A percentile compares a stretch with the other conserved stretches of the same genome.
Evolutionary conservation across 2,329 filamentous ascomycete genomes (phyloP).

Genomic region (Aspergillus clavatus): DNA sequence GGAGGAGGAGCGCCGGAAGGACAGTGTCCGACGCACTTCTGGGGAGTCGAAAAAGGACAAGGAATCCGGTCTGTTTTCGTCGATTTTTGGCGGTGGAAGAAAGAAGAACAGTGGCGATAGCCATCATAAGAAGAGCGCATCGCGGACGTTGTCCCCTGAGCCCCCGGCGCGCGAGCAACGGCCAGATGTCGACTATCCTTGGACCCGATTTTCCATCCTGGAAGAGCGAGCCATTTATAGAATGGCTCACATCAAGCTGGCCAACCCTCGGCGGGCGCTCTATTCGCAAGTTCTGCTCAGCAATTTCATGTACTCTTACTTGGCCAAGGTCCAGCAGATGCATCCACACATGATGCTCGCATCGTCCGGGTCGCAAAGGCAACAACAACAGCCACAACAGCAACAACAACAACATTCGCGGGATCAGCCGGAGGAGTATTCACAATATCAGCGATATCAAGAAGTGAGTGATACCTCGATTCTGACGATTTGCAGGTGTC

Average conservation of each 20-base stretch:
- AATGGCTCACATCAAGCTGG: constrained; percentile 97
- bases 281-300: constrained; percentile 93
- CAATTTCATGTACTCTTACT: constrained; percentile 99
- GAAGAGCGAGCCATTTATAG: constrained; percentile 96
- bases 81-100: constrained; percentile 84
- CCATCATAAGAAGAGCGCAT: constrained; percentile 66
- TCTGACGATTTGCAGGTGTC: not conserved
- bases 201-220: constrained; percentile 89
- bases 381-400: no score
- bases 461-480: constrained; percentile 32
- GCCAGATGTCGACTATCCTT: constrained; percentile 91
- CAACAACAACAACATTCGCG: constrained; percentile 36
- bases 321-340: constrained; percentile 98
- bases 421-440: constrained; percentile 40
- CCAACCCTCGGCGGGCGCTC: constrained; percentile 87
- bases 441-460: constrained; percentile 45
- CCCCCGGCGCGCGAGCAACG: constrained; percentile 67
- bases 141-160: constrained; percentile 75
- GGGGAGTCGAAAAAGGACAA: constrained; percentile 76
- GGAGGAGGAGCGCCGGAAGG: constrained; percentile 68
- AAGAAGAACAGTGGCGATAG: constrained; percentile 77
- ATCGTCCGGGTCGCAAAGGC: constrained; percentile 68
- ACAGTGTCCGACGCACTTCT: constrained; percentile 66
- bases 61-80: constrained; percentile 80
- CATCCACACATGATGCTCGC: constrained; percentile 92